These are phyloP conservation scores for Lactarius trivialis DNA, from an alignment of 768 basidiomycete genomes.

Conservation along the genomic window DNA sequence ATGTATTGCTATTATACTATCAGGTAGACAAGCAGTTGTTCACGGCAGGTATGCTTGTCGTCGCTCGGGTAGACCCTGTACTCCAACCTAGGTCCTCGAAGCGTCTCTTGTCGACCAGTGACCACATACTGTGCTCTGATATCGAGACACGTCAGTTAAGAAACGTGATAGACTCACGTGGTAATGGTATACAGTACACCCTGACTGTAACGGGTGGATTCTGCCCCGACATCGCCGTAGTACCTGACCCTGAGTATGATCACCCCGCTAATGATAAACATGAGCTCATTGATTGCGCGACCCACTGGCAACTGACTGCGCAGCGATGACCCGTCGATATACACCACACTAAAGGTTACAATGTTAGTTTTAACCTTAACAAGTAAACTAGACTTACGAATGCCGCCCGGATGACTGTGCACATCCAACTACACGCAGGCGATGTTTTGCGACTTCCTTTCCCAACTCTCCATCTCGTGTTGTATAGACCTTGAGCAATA, in stretches of 20 bases:
- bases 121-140: slow-evolving; percentile 13
- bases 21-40: too few relatives aligned
- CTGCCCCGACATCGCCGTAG: not conserved
- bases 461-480: slow-evolving; percentile 3
- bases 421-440: not conserved
- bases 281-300: not conserved
- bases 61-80: slow-evolving; percentile 4
- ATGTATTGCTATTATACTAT: too few relatives aligned
- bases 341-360: not conserved
- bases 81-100: slow-evolving; percentile 2
- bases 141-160: not conserved
- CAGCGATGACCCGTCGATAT: not conserved
- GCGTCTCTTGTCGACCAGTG: slow-evolving; percentile 1
- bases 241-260: not conserved
- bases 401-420: not conserved
- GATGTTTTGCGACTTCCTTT: not conserved
- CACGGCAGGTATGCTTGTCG: slow-evolving; percentile 10
- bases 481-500: slow-evolving; percentile 9
- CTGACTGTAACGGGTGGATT: not conserved
- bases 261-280: not conserved
- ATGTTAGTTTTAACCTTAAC: not conserved
- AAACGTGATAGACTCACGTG: not conserved
- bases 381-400: slow-evolving; percentile 3
- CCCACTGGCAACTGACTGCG: not conserved
- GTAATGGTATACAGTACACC: slow-evolving; percentile 2